Conservation (phyloP, 495 filamentous ascomycete species). For the Corynascus novoguineensis region DNA sequence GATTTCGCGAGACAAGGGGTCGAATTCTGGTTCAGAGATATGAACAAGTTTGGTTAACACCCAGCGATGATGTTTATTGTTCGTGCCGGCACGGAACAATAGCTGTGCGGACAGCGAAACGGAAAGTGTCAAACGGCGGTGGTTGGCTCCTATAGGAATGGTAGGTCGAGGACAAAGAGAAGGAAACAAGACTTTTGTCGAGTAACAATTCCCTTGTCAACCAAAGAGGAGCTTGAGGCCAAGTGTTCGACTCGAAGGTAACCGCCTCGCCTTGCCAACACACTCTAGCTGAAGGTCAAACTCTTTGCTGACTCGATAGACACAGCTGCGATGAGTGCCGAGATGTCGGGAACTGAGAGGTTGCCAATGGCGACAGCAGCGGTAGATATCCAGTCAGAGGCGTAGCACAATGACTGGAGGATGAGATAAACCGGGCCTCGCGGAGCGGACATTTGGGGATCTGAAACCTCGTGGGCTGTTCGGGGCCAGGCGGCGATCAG, state of each 20-base stretch:
- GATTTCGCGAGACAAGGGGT: neutral
- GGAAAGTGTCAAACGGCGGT: neutral
- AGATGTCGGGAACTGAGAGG: neutral
- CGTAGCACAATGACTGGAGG: neutral
- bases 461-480: slow-evolving; percentile 6
- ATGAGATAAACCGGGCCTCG: neutral
- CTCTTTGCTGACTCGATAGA: neutral
- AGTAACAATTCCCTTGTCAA: no score
- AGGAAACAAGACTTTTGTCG: neutral
- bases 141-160: neutral
- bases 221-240: no score
- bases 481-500: neutral
- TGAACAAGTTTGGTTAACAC: slow-evolving; percentile 1
- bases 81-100: slow-evolving; percentile 8
- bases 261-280: neutral
- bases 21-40: neutral
- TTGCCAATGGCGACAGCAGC: neutral
- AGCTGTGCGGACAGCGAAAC: slow-evolving; percentile 16
- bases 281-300: no score
- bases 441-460: neutral
- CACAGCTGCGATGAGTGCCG: neutral
- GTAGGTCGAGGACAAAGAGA: no score
- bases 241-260: no score
- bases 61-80: slow-evolving; percentile 18
- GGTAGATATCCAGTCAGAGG: slow-evolving; percentile 1